Conservation (phyloP, 371 early-diverging fungal species). For the Lichtheimia ornata region DNA sequence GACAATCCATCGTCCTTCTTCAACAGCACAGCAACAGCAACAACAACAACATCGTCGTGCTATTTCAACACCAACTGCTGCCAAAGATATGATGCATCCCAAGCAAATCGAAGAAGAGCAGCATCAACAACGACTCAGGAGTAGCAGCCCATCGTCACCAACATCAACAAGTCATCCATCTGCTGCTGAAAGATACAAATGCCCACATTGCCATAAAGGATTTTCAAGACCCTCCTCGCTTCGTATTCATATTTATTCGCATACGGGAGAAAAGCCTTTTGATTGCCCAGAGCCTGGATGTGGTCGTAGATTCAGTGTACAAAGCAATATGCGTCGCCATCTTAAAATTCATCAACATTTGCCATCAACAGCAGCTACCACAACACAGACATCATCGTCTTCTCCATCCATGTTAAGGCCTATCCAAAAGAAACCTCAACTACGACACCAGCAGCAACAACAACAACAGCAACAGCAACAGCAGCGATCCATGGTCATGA, state of each 20-base stretch:
- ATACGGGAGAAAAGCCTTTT: conserved; percentile 70
- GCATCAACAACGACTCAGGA: too few relatives aligned
- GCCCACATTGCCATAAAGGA: conserved; percentile 52
- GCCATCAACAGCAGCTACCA: too few relatives aligned
- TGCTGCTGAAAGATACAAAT: conserved; percentile 25
- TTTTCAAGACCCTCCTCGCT: conserved; percentile 65
- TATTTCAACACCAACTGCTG: conserved; percentile 6
- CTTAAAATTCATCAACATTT: conserved; percentile 34
- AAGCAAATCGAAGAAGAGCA: too few relatives aligned
- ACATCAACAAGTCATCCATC: background rate
- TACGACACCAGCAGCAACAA: background rate
- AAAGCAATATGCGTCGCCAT: conserved; percentile 67
- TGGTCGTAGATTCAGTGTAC: conserved; percentile 58
- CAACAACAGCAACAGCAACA: too few relatives aligned
- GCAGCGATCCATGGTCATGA: too few relatives aligned
- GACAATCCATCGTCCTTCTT: background rate
- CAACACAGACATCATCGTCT: too few relatives aligned
- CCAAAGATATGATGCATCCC: conserved; percentile 9
- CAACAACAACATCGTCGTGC: conserved; percentile 8
- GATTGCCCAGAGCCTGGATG: conserved; percentile 55
- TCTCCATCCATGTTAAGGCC: too few relatives aligned
- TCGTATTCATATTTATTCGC: conserved; percentile 60
- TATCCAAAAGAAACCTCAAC: too few relatives aligned
- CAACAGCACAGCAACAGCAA: background rate
- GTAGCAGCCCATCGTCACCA: background rate